Percentiles rank a stretch among this genome's conserved stretches.
These are phyloP conservation scores for Orbilia blumenaviensis DNA, from an alignment of 2,329 filamentous ascomycete genomes.

Conservation along the genomic window DNA sequence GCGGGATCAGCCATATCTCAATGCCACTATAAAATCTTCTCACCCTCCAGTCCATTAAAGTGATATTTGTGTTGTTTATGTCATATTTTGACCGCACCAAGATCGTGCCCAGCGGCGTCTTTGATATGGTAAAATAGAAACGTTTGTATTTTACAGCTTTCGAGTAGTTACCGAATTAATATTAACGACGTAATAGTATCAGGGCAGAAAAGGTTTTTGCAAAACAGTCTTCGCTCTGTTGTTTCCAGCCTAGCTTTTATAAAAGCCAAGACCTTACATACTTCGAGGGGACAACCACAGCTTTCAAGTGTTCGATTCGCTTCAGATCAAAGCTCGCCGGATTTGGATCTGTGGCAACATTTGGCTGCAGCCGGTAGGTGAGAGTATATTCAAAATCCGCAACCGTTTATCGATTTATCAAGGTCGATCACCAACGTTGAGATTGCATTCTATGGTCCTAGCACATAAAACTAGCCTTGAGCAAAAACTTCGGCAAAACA, in stretches of 20 bases:
- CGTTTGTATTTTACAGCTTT: no score
- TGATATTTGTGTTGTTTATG: conserved; percentile 11
- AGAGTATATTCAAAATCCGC: not conserved
- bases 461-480: no score
- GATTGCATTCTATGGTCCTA: not conserved
- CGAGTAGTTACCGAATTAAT: no score
- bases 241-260: not conserved
- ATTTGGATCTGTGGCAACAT: conserved; percentile 6
- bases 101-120: no score
- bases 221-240: not conserved
- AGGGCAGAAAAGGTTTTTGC: not conserved
- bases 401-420: not conserved
- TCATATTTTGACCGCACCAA: not conserved
- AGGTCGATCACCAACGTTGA: not conserved
- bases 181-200: not conserved
- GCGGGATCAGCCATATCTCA: no score
- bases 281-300: no score
- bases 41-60: not conserved
- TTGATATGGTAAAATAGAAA: no score
- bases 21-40: no score
- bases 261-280: not conserved
- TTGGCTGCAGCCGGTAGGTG: conserved; percentile 26
- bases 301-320: no score
- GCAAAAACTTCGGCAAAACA: no score
- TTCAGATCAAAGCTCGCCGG: no score